phyloP scores from a whole-genome alignment of 2,329 filamentous ascomycete species.

The Catunica adiposa region DNA sequence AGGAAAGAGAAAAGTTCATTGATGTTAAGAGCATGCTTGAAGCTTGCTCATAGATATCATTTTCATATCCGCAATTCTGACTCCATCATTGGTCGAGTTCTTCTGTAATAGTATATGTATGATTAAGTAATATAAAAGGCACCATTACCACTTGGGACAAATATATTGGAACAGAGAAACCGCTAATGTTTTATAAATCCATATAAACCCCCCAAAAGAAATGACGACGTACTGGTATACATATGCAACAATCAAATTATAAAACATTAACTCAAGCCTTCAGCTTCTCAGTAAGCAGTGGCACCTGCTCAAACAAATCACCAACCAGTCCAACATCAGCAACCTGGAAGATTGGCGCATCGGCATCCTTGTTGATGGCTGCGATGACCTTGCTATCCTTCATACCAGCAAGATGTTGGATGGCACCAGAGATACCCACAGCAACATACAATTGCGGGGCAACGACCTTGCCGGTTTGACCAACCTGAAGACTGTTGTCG shows the following conservation, averaged over 20 bases:
- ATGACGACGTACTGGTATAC: slow-evolving; percentile 15
- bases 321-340: slow-evolving; percentile 91
- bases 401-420: slow-evolving; percentile 97
- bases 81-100: neutral
- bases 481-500: slow-evolving; percentile 95
- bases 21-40: slow-evolving; percentile 40
- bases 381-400: slow-evolving; percentile 99
- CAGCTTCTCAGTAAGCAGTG: slow-evolving; percentile 89
- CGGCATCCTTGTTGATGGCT: slow-evolving; percentile 92
- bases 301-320: slow-evolving; percentile 89
- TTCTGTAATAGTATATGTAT: neutral
- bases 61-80: neutral
- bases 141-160: neutral
- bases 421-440: slow-evolving; percentile 89
- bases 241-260: slow-evolving; percentile 1
- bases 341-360: slow-evolving; percentile 96
- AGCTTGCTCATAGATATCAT: slow-evolving; percentile 18
- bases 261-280: slow-evolving; percentile 31
- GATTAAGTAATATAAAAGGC: neutral
- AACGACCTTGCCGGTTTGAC: slow-evolving; percentile 97
- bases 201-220: slow-evolving; percentile 3
- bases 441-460: slow-evolving; percentile 91
- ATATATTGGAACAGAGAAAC: slow-evolving; percentile 4
- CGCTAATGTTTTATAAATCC: slow-evolving; percentile 15
- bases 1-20: slow-evolving; percentile 59